Conservation (phyloP, 2,329 filamentous ascomycete species). For the Fusarium sp. region DNA sequence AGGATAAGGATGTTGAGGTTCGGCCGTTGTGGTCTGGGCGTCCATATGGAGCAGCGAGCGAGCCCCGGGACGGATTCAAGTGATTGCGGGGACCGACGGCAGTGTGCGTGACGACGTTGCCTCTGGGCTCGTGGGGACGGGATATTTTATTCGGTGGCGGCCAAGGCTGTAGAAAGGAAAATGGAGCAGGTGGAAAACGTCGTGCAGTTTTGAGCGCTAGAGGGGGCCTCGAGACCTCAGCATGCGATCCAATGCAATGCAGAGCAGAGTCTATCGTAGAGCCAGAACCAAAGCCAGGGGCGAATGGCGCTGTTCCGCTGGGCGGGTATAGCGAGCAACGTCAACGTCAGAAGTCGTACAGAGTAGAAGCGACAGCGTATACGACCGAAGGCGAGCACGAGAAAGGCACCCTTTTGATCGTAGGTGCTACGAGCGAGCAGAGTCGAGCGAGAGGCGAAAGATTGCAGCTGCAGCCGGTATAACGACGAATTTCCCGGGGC, state of each 20-base stretch:
- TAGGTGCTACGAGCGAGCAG: conserved; percentile 22
- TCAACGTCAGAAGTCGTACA: conserved; percentile 40
- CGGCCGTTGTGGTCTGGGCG: conserved; percentile 56
- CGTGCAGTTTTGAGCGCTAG: conserved; percentile 27
- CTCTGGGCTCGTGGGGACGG: conserved; percentile 35
- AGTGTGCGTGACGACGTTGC: conserved; percentile 45
- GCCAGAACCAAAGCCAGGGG: conserved; percentile 33
- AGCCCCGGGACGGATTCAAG: conserved; percentile 49
- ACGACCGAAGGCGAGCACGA: conserved; percentile 39
- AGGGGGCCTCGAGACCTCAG: conserved; percentile 36
- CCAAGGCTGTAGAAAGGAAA: conserved; percentile 37
- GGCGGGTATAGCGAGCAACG: conserved; percentile 44
- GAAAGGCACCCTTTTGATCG: conserved; percentile 38
- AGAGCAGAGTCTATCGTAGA: conserved; percentile 31
- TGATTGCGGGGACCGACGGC: conserved; percentile 45
- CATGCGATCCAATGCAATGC: conserved; percentile 43
- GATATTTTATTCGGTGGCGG: conserved; percentile 36
- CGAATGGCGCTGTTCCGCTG: conserved; percentile 49
- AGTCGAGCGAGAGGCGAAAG: conserved; percentile 13
- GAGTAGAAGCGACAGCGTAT: conserved; percentile 35
- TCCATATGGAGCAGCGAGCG: conserved; percentile 58
- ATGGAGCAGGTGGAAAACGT: conserved; percentile 30
- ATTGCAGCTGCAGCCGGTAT: conserved; percentile 38
- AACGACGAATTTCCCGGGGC: conserved; percentile 42
- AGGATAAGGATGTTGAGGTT: conserved; percentile 58